Base-by-base conservation (phyloP, 2,329 filamentous ascomycete species). In the Truncatella angustata region DNA sequence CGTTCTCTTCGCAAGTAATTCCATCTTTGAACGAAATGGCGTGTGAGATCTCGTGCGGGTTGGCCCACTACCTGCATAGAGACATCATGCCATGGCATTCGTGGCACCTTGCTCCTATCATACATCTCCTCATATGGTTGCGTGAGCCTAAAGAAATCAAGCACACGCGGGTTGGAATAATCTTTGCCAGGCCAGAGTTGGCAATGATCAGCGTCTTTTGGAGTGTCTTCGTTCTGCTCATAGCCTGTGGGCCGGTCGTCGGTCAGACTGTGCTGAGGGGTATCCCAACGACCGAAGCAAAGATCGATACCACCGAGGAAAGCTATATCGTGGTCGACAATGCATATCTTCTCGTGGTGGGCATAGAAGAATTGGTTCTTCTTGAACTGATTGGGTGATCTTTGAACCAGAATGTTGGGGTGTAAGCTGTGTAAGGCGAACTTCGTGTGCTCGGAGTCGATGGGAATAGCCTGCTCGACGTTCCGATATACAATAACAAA, bases 351-450 rank as follows among this genome's bases (percentile, higher is more conserved):
- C 69, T 99, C 94, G 71, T 99, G 94, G 66, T 99, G 94, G 1
- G 94, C 94, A 79, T 95, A 99, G 77, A 99, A 99, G 75, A 99
- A 99, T 42, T 96, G 96, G 63, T 97, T 97, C 73, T 99, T 96
- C 65, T 96, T 90, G 72, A 97, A 92, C 70, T 99, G 94, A 62
- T 99, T 97, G 0, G 94, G 94, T 3, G 94, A 97, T 63, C 94
- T 81, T 66, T 97, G 91, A 12, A 99, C 91, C 62, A 96, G 96
- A 56, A 99, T 86, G 67, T 99, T 99, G 18, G 91, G 91, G 62
- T 97, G 93, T 6, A 99, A 79, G 66, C 97, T 96, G 44, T 99
- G 82, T 53, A 99, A 80, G 1, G 92, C 96, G 71, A 92, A 96
- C 64, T 99, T 99, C 51, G 94, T 97, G 70, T 97, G 96, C 69